These are phyloP conservation scores for Colletotrichum sp. DNA, from an alignment of 2,329 filamentous ascomycete species.

Conservation along the genomic window DNA sequence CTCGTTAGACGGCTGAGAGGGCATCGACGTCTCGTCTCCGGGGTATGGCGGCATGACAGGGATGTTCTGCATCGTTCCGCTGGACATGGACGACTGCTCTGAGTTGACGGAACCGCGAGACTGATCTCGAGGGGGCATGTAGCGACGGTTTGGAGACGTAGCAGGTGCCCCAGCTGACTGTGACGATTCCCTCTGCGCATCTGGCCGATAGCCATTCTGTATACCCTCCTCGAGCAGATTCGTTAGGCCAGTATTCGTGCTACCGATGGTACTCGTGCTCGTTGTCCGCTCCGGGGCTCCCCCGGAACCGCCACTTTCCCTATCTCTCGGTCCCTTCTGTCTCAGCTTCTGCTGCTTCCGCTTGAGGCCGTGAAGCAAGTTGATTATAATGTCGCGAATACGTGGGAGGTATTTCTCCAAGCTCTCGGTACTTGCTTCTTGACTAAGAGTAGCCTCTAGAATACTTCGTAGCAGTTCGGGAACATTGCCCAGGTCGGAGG, in stretches of 20 bases:
- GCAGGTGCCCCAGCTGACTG: slow-evolving; percentile 18
- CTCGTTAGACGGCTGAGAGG: slow-evolving; percentile 40
- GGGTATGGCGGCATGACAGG: slow-evolving; percentile 78
- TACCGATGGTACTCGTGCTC: slow-evolving; percentile 64
- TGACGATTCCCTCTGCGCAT: slow-evolving; percentile 27
- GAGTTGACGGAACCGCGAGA: slow-evolving; percentile 57
- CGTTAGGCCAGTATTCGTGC: slow-evolving; percentile 62
- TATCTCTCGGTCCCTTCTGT: slow-evolving; percentile 65
- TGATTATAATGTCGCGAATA: slow-evolving; percentile 98
- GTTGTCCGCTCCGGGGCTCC: slow-evolving; percentile 54
- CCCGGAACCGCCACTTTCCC: slow-evolving; percentile 48
- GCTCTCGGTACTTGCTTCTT: slow-evolving; percentile 92
- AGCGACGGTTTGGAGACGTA: slow-evolving; percentile 53
- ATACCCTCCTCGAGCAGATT: slow-evolving; percentile 65
- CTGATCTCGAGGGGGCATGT: slow-evolving; percentile 54
- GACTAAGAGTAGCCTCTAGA: slow-evolving; percentile 92
- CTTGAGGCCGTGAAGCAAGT: slow-evolving; percentile 92
- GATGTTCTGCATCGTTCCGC: slow-evolving; percentile 76
- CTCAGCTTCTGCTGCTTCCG: slow-evolving; percentile 91
- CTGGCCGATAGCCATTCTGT: slow-evolving; percentile 55
- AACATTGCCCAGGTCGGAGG: slow-evolving; percentile 90
- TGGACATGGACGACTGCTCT: slow-evolving; percentile 74
- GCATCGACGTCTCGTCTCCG: slow-evolving; percentile 52
- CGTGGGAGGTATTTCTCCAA: slow-evolving; percentile 91
- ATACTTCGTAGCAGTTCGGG: slow-evolving; percentile 90